These are phyloP conservation scores for Filobasidium floriforme DNA, from an alignment of 768 basidiomycete genomes.

Conservation along the genomic window DNA sequence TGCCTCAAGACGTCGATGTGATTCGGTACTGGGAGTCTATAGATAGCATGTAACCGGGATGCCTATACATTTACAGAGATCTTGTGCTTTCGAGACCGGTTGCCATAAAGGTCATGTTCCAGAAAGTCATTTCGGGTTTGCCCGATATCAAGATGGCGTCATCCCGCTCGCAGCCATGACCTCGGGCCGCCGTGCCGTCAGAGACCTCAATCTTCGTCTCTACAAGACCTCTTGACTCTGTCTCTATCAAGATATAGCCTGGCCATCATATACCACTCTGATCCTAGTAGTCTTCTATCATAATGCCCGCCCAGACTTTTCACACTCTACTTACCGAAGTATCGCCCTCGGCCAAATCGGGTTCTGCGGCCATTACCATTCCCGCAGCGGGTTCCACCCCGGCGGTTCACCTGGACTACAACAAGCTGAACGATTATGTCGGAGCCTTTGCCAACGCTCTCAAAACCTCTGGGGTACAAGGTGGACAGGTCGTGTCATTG, in stretches of 20 bases:
- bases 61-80: too few species aligned
- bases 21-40: neutral
- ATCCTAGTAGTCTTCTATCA: too few species aligned
- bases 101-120: too few species aligned
- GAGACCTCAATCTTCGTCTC: too few species aligned
- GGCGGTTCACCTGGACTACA: conserved; percentile 13
- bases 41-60: neutral
- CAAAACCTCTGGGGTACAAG: conserved; percentile 2
- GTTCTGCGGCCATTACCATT: conserved; percentile 11
- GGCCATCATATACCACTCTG: too few species aligned
- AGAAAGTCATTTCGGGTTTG: too few species aligned
- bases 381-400: neutral
- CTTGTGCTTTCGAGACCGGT: too few species aligned
- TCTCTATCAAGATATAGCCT: too few species aligned
- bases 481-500: conserved; percentile 18
- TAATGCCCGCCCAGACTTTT: neutral
- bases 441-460: conserved; percentile 3
- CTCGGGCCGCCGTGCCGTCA: too few species aligned
- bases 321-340: neutral
- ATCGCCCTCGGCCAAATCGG: neutral
- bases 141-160: too few species aligned
- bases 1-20: conserved; percentile 51
- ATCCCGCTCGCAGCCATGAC: too few species aligned
- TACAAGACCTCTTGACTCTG: too few species aligned
- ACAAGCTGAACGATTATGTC: conserved; percentile 10